Percentiles rank a stretch among this genome's conserved stretches.
phyloP scores from a whole-genome alignment of 441 rosid genomes.

The Gossypium armourianum region DNA sequence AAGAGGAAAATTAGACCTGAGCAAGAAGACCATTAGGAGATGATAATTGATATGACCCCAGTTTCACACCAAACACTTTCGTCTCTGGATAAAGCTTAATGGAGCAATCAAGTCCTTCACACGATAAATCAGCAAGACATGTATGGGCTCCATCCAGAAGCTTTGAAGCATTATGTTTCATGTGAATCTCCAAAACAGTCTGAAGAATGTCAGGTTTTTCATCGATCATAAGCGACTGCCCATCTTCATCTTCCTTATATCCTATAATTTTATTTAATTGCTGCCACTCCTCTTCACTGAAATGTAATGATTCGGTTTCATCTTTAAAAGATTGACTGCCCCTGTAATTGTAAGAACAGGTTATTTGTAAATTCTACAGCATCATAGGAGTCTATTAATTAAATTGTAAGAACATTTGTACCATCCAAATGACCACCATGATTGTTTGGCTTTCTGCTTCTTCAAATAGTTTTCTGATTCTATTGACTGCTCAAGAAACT shows the following conservation, averaged over 20 bases:
- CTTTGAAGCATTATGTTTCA: slow-evolving; percentile 88
- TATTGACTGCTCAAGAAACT: slow-evolving; percentile 63
- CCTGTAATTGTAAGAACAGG: slow-evolving; percentile 38
- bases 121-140: slow-evolving; percentile 80
- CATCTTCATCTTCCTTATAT: slow-evolving; percentile 55
- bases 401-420: slow-evolving; percentile 13
- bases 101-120: slow-evolving; percentile 67
- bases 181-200: slow-evolving; percentile 66
- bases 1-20: slow-evolving; percentile 53
- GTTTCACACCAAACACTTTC: slow-evolving; percentile 62
- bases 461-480: slow-evolving; percentile 44
- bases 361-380: not conserved
- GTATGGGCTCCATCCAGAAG: slow-evolving; percentile 53
- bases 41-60: slow-evolving; percentile 75
- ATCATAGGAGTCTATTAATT: slow-evolving; percentile 12
- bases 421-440: slow-evolving; percentile 99
- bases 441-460: slow-evolving; percentile 56
- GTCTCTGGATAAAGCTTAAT: slow-evolving; percentile 80
- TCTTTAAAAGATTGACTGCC: slow-evolving; percentile 45
- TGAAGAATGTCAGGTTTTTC: slow-evolving; percentile 62
- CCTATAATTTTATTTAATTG: slow-evolving; percentile 79
- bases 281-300: slow-evolving; percentile 87
- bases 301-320: slow-evolving; percentile 60
- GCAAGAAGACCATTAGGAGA: slow-evolving; percentile 53
- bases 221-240: slow-evolving; percentile 30